These are phyloP conservation scores for Cercospora sojina DNA, from an alignment of 2,329 filamentous ascomycete genomes.

Conservation along the genomic window DNA sequence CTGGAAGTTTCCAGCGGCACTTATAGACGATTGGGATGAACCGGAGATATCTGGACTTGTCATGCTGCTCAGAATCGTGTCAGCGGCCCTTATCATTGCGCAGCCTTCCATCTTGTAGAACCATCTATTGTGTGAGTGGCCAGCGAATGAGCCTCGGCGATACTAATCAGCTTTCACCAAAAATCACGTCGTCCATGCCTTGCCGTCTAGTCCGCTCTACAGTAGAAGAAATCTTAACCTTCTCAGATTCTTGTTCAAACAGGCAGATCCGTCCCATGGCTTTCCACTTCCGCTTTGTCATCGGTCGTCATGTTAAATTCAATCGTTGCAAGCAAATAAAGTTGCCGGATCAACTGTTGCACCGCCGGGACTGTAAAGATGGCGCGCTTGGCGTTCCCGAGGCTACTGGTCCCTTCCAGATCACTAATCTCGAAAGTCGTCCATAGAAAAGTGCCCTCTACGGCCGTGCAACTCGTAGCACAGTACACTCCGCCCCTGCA, in stretches of 20 bases:
- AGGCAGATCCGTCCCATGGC: background rate
- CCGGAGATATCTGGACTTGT: background rate
- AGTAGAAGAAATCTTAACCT: background rate
- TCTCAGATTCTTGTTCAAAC: background rate
- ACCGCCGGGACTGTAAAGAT: background rate
- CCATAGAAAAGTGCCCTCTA: background rate
- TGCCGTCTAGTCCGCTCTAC: background rate
- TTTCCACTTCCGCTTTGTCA: background rate
- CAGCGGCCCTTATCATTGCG: background rate
- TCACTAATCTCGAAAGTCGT: background rate
- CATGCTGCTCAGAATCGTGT: background rate
- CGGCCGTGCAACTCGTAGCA: background rate
- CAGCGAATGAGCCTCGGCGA: background rate
- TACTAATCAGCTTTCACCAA: background rate
- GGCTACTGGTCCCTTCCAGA: background rate
- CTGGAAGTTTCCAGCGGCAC: background rate
- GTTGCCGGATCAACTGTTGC: background rate
- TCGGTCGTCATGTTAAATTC: background rate
- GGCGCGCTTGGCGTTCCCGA: background rate
- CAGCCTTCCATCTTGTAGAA: background rate
- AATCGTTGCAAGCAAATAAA: background rate
- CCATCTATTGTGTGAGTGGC: background rate
- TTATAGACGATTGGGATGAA: background rate
- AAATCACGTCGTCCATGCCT: background rate
- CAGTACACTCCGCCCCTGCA: background rate